Percentiles rank a stretch among this genome's conserved stretches.
phyloP scores from a whole-genome alignment of 2,329 filamentous ascomycete species.

The Stromatinia cepivora region DNA sequence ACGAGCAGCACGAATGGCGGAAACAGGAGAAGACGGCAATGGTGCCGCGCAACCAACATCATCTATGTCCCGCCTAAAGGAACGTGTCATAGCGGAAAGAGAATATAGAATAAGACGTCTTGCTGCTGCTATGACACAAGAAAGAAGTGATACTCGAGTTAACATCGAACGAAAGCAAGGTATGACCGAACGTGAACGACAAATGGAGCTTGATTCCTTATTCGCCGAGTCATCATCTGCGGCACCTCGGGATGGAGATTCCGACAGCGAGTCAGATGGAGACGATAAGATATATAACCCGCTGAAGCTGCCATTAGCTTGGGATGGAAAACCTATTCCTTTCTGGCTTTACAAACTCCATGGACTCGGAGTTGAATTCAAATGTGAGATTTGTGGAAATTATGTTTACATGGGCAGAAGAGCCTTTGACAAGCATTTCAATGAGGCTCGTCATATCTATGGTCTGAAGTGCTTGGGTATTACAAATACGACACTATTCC shows the following conservation, averaged over 20 bases:
- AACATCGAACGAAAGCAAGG: conserved; percentile 96
- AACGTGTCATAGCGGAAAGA: conserved; percentile 84
- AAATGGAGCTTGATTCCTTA: conserved; percentile 88
- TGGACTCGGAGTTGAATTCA: conserved; percentile 89
- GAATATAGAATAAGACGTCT: conserved; percentile 82
- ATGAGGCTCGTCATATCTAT: conserved; percentile 88
- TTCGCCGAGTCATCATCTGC: conserved; percentile 58
- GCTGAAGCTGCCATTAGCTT: conserved; percentile 89
- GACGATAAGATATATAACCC: conserved; percentile 95
- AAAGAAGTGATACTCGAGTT: conserved; percentile 84
- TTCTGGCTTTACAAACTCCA: conserved; percentile 99
- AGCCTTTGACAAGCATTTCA: conserved; percentile 98
- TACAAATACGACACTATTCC: conserved; percentile 84
- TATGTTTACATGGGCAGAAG: conserved; percentile 98
- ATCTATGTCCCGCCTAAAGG: conserved; percentile 64
- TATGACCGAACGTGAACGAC: conserved; percentile 94
- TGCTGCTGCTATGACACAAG: conserved; percentile 77
- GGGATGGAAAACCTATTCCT: conserved; percentile 98
- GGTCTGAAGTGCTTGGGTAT: conserved; percentile 93
- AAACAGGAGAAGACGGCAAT: conserved; percentile 38
- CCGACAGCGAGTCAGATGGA: conserved; percentile 70
- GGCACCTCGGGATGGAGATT: conserved; percentile 47
- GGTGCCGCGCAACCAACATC: conserved; percentile 37
- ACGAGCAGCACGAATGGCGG: conserved; percentile 52
- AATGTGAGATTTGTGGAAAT: conserved; percentile 96